Percentiles rank a stretch among this genome's conserved stretches.
Conservation (phyloP, 371 early-diverging fungal species). For the Actinomucor elegans region DNA sequence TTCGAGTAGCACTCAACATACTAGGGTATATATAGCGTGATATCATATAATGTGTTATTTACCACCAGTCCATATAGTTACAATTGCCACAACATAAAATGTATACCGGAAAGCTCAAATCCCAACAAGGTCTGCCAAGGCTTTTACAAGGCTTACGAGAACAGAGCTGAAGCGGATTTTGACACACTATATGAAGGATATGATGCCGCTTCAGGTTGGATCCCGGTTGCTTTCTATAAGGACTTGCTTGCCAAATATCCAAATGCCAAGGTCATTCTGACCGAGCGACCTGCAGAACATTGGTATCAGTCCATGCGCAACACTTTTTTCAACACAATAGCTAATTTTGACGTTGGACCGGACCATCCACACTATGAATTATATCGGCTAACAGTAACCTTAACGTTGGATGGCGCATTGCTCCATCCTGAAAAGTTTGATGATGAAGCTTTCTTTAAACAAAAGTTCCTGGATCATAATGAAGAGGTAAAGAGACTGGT, state of each 20-base stretch:
- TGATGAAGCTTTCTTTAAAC: constrained; percentile 16
- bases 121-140: background rate
- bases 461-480: constrained; percentile 21
- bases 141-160: constrained; percentile 7
- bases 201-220: constrained; percentile 32
- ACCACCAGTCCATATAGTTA: background rate
- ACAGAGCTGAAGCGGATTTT: constrained; percentile 23
- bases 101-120: background rate
- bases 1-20: constrained; percentile 8
- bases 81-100: background rate
- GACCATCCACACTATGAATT: background rate
- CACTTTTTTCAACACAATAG: background rate
- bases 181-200: constrained; percentile 20
- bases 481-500: constrained; percentile 25
- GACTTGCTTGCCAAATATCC: constrained; percentile 25
- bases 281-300: constrained; percentile 23
- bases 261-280: constrained; percentile 33
- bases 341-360: background rate
- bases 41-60: too few relatives aligned
- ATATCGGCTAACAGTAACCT: background rate
- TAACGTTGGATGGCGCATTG: constrained; percentile 22
- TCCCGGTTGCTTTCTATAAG: constrained; percentile 22
- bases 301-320: constrained; percentile 26
- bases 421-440: constrained; percentile 8
- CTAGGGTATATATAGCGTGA: constrained; percentile 12